Evolutionary conservation across 495 filamentous ascomycete species (phyloP), one percentile per base, ranked within the genome.

Genomic region (Aspergillus taichungensis): DNA sequence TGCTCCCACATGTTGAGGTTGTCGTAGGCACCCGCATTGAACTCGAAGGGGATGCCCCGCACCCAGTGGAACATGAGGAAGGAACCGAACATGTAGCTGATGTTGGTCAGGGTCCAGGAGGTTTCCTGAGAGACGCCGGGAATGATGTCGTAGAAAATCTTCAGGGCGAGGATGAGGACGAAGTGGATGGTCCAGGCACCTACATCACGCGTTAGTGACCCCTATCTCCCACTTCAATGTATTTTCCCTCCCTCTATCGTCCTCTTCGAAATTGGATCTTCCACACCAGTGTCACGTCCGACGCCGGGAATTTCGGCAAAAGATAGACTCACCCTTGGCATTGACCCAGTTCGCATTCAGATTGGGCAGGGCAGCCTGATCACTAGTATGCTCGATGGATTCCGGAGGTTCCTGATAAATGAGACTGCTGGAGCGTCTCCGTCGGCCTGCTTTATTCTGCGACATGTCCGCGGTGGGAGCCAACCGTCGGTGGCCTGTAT

Each of bases 1-100:
- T 98, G 92, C 73, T 98, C 92, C 92, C 92, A 98, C 90, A 98
- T 95, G 69, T 96, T 97, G 53, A 97, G 77, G 61, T 97, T 96
- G 68, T 98, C 92, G 72, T 95, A 98, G 47, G 92, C 92, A 40
- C 92, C 92, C n/a, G 88, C 82, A 62, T 98, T 96, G 77, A 97
- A 98, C 60, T 98, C 92, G 67, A 98, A 98, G 11, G 92, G 92
- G 42, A 97, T 88, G 61, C 92, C 92, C 59, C 89, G 88, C 56
- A 98, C 92, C 73, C 83, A 95, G 71, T 98, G 92, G 66, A 98
- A 98, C 92, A 97, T 98, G 60, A 98, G 77, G 68, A 95, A 98
- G 12, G 92, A 95, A 61, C 87, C 91, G 68, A 89, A 82, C 90
- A 96, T 97, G 75, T 98, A 98, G 43, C 88, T 85, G 67, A 96